phyloP scores from a whole-genome alignment of 441 rosid genomes.

The Brassica hybrid region DNA sequence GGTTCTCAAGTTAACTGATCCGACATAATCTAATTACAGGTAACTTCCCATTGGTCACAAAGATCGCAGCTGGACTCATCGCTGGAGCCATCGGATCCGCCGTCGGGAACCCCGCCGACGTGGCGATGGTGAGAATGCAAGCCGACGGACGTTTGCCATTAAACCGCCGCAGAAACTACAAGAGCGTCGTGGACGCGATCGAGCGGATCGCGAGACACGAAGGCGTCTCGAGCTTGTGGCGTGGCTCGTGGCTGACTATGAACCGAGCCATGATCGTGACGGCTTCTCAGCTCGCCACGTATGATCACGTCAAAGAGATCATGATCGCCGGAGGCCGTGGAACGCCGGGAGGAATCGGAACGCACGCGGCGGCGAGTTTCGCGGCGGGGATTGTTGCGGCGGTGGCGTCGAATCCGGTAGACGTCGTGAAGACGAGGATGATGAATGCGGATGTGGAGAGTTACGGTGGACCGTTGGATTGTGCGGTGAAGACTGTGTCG shows the following conservation, averaged over 20 bases:
- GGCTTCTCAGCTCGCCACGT: slow-evolving; percentile 70
- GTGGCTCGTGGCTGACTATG: slow-evolving; percentile 66
- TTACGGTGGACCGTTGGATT: slow-evolving; percentile 61
- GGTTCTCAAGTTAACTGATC: background rate
- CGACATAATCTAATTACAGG: slow-evolving; percentile 1
- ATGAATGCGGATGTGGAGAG: slow-evolving; percentile 61
- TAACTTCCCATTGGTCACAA: slow-evolving; percentile 51
- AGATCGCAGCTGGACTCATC: slow-evolving; percentile 63
- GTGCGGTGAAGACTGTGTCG: slow-evolving; percentile 58
- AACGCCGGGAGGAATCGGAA: slow-evolving; percentile 64
- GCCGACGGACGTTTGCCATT: slow-evolving; percentile 67
- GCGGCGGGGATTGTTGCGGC: slow-evolving; percentile 74
- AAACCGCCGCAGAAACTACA: slow-evolving; percentile 59
- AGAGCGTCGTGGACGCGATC: slow-evolving; percentile 59
- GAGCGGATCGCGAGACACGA: slow-evolving; percentile 54
- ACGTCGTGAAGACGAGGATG: slow-evolving; percentile 70
- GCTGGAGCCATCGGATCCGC: slow-evolving; percentile 71
- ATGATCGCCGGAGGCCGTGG: slow-evolving; percentile 44
- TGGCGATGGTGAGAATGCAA: slow-evolving; percentile 78
- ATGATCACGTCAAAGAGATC: slow-evolving; percentile 67
- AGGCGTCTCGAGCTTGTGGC: slow-evolving; percentile 65
- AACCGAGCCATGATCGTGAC: slow-evolving; percentile 76
- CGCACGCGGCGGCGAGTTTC: slow-evolving; percentile 66
- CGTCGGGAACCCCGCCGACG: slow-evolving; percentile 75
- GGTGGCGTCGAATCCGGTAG: slow-evolving; percentile 67